Conservation (phyloP, 1,284 basidiomycete species). For the Phylloporus gajari region DNA sequence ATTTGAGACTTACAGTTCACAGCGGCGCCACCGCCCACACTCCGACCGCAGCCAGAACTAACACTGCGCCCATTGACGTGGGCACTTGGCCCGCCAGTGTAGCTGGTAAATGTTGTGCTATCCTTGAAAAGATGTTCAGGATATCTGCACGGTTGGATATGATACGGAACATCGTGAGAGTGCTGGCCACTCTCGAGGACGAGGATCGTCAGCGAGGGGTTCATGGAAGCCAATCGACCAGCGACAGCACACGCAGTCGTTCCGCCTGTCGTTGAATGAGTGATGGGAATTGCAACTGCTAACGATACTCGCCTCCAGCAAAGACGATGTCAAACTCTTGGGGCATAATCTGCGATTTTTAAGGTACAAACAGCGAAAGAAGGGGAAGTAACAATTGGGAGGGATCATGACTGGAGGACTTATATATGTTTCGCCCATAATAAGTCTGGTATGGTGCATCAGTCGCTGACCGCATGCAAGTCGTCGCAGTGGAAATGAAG, state of each 20-base stretch:
- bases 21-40: background rate
- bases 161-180: background rate
- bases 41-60: background rate
- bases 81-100: background rate
- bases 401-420: background rate
- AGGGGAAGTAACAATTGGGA: background rate
- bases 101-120: background rate
- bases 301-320: background rate
- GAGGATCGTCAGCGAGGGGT: constrained; percentile 2
- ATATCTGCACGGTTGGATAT: constrained; percentile 1
- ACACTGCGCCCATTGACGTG: background rate
- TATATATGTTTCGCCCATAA: background rate
- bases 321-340: constrained; percentile 3
- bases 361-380: background rate
- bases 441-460: background rate
- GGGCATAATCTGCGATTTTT: background rate
- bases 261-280: constrained; percentile 3
- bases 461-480: background rate
- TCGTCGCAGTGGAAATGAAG: background rate
- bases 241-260: constrained; percentile 1
- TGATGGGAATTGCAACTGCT: too few species aligned
- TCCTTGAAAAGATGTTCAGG: background rate
- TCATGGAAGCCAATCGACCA: background rate
- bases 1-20: background rate
- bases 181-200: constrained; percentile 7